Percentiles rank a stretch among this genome's conserved stretches.
Conservation (phyloP, 495 filamentous ascomycete genomes). For the Penicillium taxi region DNA sequence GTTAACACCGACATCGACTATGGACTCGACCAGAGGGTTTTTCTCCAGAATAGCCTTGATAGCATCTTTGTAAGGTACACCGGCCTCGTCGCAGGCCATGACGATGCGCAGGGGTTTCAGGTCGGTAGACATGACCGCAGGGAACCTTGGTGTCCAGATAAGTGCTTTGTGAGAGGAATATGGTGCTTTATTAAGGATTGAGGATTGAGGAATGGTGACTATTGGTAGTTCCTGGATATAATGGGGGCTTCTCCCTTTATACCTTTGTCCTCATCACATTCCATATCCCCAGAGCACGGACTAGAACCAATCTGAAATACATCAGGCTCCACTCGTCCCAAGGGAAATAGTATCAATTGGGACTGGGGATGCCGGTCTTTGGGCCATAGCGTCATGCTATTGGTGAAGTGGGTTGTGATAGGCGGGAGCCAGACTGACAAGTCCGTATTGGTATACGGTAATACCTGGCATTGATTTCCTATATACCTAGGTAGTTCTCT, state of each 20-base stretch:
- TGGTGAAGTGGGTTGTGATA: too few species aligned
- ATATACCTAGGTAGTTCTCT: too few species aligned
- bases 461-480: too few species aligned
- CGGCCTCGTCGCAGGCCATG: slow-evolving; percentile 65
- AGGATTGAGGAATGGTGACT: too few species aligned
- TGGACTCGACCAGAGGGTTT: slow-evolving; percentile 56
- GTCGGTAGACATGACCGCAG: slow-evolving; percentile 37
- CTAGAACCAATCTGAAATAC: slow-evolving; percentile 11
- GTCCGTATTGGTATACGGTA: too few species aligned
- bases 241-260: slow-evolving; percentile 10
- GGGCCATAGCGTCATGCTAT: too few species aligned
- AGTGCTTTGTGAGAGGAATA: slow-evolving; percentile 4
- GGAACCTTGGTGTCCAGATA: too few species aligned
- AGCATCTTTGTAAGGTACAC: slow-evolving; percentile 68
- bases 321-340: slow-evolving; percentile 5
- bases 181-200: too few species aligned
- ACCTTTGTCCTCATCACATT: slow-evolving; percentile 4
- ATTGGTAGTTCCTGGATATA: neutral
- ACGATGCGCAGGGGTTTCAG: slow-evolving; percentile 47
- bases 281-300: slow-evolving; percentile 13
- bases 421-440: too few species aligned
- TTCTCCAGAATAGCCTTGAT: slow-evolving; percentile 65
- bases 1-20: slow-evolving; percentile 64
- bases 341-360: too few species aligned
- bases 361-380: too few species aligned